phyloP scores from a whole-genome alignment of 805 yeast genomes.

The Sugiyamaella lignohabitans region DNA sequence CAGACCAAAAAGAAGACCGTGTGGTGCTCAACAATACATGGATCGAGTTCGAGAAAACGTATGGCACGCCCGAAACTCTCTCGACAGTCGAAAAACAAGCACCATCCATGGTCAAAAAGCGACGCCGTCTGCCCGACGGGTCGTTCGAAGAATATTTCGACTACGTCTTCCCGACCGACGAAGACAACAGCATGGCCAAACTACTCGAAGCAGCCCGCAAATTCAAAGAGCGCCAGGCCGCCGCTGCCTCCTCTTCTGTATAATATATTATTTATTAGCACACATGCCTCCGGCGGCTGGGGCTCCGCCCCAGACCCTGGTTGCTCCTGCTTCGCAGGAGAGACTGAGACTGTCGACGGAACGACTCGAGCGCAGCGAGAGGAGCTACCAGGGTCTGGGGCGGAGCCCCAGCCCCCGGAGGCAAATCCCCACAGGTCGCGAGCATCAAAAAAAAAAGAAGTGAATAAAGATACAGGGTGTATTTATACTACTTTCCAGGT shows the following conservation, averaged over 20 bases:
- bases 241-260: not conserved
- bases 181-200: constrained; percentile 27
- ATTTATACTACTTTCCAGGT: not conserved
- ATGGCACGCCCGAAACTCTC: constrained; percentile 46
- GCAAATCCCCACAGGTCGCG: too few species aligned
- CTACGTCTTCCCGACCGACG: constrained; percentile 64
- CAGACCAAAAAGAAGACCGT: constrained; percentile 39
- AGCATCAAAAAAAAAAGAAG: too few species aligned
- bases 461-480: too few species aligned
- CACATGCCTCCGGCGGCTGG: too few species aligned
- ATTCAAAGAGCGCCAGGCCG: constrained; percentile 37
- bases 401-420: too few species aligned
- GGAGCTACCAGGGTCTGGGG: too few species aligned
- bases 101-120: constrained; percentile 49
- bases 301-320: too few species aligned
- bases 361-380: too few species aligned
- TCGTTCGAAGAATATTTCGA: constrained; percentile 50
- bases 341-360: too few species aligned
- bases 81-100: constrained; percentile 38
- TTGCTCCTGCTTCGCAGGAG: too few species aligned
- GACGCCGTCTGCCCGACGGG: constrained; percentile 39
- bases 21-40: constrained; percentile 53
- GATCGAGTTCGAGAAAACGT: constrained; percentile 53
- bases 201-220: constrained; percentile 44
- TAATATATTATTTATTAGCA: not conserved